Percentiles rank a stretch among this genome's conserved stretches.
These are phyloP conservation scores for Chlorella sp. DNA, from an alignment of 139 green algal species.

Conservation along the genomic window DNA sequence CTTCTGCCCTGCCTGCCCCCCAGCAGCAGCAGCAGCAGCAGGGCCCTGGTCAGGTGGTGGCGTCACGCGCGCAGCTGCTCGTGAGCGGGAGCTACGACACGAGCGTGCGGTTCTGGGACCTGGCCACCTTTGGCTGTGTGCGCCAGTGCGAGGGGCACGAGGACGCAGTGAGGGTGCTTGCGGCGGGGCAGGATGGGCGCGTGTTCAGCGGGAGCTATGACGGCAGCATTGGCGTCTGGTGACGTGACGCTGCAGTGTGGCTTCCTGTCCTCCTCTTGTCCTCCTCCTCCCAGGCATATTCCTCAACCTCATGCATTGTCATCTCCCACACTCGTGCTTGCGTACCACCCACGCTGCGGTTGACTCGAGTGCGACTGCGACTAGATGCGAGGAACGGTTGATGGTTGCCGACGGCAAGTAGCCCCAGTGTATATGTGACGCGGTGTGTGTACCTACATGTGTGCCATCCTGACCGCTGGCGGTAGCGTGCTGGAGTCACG, in stretches of 20 bases:
- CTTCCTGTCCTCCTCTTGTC: neutral
- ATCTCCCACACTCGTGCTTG: too few relatives aligned
- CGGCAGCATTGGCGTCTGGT: constrained; percentile 85
- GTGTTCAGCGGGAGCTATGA: constrained; percentile 92
- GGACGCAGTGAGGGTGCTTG: constrained; percentile 88
- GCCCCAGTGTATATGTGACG: too few relatives aligned
- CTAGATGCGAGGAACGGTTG: too few relatives aligned
- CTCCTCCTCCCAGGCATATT: neutral
- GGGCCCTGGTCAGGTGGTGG: too few relatives aligned
- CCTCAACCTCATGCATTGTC: neutral
- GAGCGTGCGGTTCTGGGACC: constrained; percentile 84
- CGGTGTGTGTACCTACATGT: too few relatives aligned
- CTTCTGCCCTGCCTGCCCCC: too few relatives aligned
- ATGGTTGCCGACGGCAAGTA: too few relatives aligned
- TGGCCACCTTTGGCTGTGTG: constrained; percentile 71
- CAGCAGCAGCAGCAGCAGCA: too few relatives aligned
- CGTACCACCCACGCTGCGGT: too few relatives aligned
- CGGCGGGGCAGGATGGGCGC: constrained; percentile 47
- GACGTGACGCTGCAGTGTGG: neutral
- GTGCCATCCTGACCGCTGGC: too few relatives aligned
- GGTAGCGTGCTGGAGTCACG: too few relatives aligned
- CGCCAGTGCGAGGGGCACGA: constrained; percentile 84
- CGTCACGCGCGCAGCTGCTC: constrained; percentile 30
- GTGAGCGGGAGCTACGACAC: constrained; percentile 80
- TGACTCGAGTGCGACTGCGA: too few relatives aligned